phyloP scores from a whole-genome alignment of 768 basidiomycete genomes.

The Tylopilus vinaceipallidus region DNA sequence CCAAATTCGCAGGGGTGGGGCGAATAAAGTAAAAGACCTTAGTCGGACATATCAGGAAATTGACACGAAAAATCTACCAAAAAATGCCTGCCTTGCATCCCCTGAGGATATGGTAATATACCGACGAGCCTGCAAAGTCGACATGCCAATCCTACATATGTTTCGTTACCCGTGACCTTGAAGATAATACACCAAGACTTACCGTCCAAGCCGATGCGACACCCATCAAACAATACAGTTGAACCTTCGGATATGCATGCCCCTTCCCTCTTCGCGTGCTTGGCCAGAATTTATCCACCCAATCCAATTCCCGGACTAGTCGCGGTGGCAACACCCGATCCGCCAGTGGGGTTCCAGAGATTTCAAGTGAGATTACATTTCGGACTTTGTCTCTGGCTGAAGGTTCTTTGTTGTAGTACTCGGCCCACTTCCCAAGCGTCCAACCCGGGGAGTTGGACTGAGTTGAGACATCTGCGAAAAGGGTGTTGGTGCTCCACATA shows the following conservation, averaged over 20 bases:
- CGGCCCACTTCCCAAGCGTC: constrained; percentile 89
- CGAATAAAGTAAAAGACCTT: constrained; percentile 95
- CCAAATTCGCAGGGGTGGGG: constrained; percentile 81
- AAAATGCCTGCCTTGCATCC: constrained; percentile 70
- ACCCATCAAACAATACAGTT: constrained; percentile 96
- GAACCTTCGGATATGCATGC: constrained; percentile 86
- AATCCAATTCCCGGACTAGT: constrained; percentile 86
- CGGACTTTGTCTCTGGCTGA: constrained; percentile 78
- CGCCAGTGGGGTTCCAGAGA: constrained; percentile 81
- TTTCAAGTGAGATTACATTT: constrained; percentile 95
- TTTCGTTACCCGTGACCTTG: background rate
- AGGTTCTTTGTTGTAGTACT: constrained; percentile 73
- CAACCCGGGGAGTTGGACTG: constrained; percentile 85
- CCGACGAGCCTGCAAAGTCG: constrained; percentile 96
- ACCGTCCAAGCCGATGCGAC: constrained; percentile 94
- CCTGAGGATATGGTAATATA: constrained; percentile 92
- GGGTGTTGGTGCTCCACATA: constrained; percentile 1
- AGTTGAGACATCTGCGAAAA: constrained; percentile 70
- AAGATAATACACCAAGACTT: constrained; percentile 28
- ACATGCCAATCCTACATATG: constrained; percentile 88
- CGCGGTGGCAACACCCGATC: constrained; percentile 79
- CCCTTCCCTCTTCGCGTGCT: constrained; percentile 68
- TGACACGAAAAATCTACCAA: background rate
- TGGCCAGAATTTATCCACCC: constrained; percentile 98
- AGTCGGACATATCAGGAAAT: background rate